Evolutionary conservation across 148 eudicot genomes (phyloP).

Genomic region (Silene uniflora): DNA sequence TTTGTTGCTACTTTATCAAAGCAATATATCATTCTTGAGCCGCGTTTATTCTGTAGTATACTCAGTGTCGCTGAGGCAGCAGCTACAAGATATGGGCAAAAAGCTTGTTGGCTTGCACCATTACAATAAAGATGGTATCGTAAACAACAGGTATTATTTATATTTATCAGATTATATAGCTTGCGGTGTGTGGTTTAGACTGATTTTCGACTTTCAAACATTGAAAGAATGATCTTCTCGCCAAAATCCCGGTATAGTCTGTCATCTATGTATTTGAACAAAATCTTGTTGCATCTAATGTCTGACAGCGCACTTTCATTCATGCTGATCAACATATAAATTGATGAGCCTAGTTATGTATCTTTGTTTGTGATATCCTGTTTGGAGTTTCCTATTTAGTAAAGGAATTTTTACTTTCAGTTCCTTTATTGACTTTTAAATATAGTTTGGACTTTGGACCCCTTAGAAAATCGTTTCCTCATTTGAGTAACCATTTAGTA

Average conservation of each 20-base stretch:
- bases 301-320: neutral
- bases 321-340: neutral
- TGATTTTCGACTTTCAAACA: neutral
- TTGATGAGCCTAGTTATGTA: neutral
- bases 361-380: constrained; percentile 2
- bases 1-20: neutral
- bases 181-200: neutral
- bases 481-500: neutral
- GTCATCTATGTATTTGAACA: neutral
- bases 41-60: constrained; percentile 47
- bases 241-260: neutral
- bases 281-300: neutral
- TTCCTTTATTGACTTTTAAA: neutral
- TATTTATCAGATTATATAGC: neutral
- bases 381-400: neutral
- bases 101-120: constrained; percentile 89
- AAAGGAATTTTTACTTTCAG: neutral
- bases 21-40: neutral
- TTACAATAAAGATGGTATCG: constrained; percentile 80
- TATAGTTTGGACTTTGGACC: neutral
- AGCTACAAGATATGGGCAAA: constrained; percentile 82
- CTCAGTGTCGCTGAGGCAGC: constrained; percentile 81
- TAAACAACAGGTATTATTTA: constrained; percentile 56
- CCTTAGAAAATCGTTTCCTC: neutral
- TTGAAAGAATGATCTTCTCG: neutral